phyloP scores from a whole-genome alignment of 2,329 filamentous ascomycete species.

The Xylaria polymorpha region DNA sequence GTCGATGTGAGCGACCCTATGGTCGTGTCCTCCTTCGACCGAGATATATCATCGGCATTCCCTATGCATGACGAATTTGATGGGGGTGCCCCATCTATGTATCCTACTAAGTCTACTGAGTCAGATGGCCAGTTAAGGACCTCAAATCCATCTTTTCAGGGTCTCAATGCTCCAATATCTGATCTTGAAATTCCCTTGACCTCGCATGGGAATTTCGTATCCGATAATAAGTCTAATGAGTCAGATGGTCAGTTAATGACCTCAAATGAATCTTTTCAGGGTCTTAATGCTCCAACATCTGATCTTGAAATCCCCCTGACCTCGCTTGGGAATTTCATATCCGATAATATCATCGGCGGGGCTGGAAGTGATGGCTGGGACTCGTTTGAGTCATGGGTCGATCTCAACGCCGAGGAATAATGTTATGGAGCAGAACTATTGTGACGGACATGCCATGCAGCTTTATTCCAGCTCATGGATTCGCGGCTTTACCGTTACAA shows the following conservation, averaged over 20 bases:
- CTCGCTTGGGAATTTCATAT: constrained; percentile 26
- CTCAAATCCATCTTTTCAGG: constrained; percentile 27
- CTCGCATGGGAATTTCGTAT: constrained; percentile 26
- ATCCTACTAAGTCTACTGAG: constrained; percentile 11
- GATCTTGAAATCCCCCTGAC: background rate
- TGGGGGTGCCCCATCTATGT: constrained; percentile 10
- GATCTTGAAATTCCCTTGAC: background rate
- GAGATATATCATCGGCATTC: constrained; percentile 37
- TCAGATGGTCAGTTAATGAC: background rate
- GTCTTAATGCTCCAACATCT: constrained; percentile 31
- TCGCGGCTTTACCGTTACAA: background rate
- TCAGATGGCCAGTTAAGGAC: background rate
- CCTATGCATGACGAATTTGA: constrained; percentile 42
- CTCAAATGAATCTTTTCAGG: constrained; percentile 28
- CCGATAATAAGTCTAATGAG: constrained; percentile 28
- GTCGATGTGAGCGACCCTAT: constrained; percentile 50
- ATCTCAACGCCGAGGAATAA: background rate
- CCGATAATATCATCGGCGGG: constrained; percentile 37
- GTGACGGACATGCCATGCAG: too few relatives aligned
- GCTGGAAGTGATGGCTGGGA: constrained; percentile 45
- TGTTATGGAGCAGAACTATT: background rate
- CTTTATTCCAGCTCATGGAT: too few relatives aligned
- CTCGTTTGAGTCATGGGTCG: background rate
- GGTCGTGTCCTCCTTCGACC: constrained; percentile 47
- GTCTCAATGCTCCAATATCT: constrained; percentile 31